Conservation (phyloP, 2,329 filamentous ascomycete genomes). For the Aspergillus aculeatinus region DNA sequence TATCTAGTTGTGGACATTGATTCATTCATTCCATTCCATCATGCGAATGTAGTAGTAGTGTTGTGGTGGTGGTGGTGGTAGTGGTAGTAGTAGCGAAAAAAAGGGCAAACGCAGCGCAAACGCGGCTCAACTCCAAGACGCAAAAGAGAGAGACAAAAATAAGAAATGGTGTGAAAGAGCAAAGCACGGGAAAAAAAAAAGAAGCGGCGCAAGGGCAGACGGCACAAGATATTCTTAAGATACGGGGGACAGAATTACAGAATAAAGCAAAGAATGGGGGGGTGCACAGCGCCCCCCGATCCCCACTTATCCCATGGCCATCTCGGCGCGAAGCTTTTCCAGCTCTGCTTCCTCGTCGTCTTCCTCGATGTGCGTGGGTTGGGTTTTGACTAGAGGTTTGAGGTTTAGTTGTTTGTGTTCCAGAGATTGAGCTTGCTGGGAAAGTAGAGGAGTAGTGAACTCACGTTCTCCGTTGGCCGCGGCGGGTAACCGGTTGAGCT, state of each 20-base stretch:
- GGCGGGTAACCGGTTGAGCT: slow-evolving; percentile 72
- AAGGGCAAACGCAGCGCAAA: not conserved
- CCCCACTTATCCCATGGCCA: slow-evolving; percentile 73
- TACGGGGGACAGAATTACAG: not conserved
- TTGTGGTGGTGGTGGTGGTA: not conserved
- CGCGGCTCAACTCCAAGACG: slow-evolving; percentile 4
- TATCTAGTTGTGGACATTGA: not conserved
- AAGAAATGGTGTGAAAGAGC: not conserved
- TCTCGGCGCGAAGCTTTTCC: slow-evolving; percentile 89
- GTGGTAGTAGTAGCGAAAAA: not conserved
- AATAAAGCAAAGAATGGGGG: not conserved
- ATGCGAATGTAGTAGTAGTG: slow-evolving; percentile 1
- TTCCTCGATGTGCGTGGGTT: slow-evolving; percentile 60
- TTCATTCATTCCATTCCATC: slow-evolving; percentile 16
- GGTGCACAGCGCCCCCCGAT: not conserved
- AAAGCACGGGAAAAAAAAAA: not conserved
- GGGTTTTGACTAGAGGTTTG: slow-evolving; percentile 43
- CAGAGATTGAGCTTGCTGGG: too few relatives aligned
- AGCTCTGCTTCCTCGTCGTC: slow-evolving; percentile 97
- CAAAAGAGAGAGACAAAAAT: not conserved
- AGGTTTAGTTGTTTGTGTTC: slow-evolving; percentile 1
- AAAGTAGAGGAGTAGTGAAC: slow-evolving; percentile 36
- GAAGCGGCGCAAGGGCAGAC: not conserved
- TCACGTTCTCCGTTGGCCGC: slow-evolving; percentile 74
- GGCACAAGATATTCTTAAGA: not conserved